Base-by-base conservation (phyloP, 1,284 basidiomycete species). In the Chalciporus sp. region DNA sequence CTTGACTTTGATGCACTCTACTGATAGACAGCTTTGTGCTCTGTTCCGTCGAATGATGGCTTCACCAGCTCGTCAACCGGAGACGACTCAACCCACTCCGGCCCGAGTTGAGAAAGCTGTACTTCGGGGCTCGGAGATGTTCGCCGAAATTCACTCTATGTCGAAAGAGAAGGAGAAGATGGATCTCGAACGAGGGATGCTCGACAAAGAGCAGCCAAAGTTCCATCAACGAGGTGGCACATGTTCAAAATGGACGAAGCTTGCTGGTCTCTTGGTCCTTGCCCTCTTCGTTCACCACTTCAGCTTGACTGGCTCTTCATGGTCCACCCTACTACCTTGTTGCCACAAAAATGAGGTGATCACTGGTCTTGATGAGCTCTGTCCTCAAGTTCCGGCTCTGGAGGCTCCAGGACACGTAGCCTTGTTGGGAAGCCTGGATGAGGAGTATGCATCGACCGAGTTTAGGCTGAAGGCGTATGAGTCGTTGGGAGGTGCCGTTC, bases 391-490 rank as follows among this genome's bases (percentile, higher is more conserved):
- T 14, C 58, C 58, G 8, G 60, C 70, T 3, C 58, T 76, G 42
- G 56, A 61, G 12, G 68, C 76, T 2, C 54, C 53, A 2, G 49
- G 35, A 28, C 65, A 78, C 47, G 51, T 58, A 3, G 47, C 49
- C 1, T 59, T 80, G 12, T 57, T 74, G 33, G 58, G 61, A 26
- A 58, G 58, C 17, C 60, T 81, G 16, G 74, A 78, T 39, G 48
- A 56, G 0, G 49, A 71, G 47, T 77, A 73, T 47, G 52, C 47
- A 12, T 70, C 69, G 0, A 61, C 67, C 1, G 61, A 62, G n/a
- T 80, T 78, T 63, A 73, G 67, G 58, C 59, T 66, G 23, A 66
- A 73, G 51, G 75, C 73, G 3, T 76, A 74, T 51, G 72, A 76
- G 43, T 72, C 68, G 8, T 66, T 80, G 7, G 72, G 74, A 20